Evolutionary conservation across 768 basidiomycete genomes (phyloP).

Genomic region (Rhizopogon roseolus): DNA sequence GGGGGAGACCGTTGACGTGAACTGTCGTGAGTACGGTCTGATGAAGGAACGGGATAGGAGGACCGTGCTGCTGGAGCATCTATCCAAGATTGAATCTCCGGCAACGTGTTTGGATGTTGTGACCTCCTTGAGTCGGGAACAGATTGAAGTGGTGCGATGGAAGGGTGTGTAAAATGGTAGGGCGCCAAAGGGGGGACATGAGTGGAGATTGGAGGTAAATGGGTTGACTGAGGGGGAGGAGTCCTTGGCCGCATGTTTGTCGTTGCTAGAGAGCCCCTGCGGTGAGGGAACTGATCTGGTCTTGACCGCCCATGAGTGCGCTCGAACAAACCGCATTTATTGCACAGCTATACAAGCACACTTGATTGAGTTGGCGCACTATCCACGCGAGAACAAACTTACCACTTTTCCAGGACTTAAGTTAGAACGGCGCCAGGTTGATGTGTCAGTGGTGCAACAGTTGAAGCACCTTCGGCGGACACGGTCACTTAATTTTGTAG

Average conservation of each 20-base stretch:
- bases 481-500: conserved; percentile 74
- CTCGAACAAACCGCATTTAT: conserved; percentile 78
- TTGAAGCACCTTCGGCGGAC: conserved; percentile 79
- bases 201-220: conserved; percentile 41
- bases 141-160: conserved; percentile 41
- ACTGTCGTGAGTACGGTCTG: conserved; percentile 27
- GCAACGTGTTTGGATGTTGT: conserved; percentile 34
- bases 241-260: conserved; percentile 46
- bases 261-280: conserved; percentile 61
- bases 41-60: conserved; percentile 20
- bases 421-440: conserved; percentile 75
- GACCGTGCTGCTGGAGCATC: conserved; percentile 26
- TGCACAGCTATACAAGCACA: conserved; percentile 30
- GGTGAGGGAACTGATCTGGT: conserved; percentile 79
- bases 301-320: conserved; percentile 75
- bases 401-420: conserved; percentile 79
- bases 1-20: conserved; percentile 28
- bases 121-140: conserved; percentile 30
- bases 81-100: conserved; percentile 46
- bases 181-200: conserved; percentile 36
- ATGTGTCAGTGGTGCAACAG: conserved; percentile 81
- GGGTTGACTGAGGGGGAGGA: conserved; percentile 42
- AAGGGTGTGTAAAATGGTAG: conserved; percentile 49
- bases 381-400: conserved; percentile 12
- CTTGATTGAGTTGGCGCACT: conserved; percentile 5